These are phyloP conservation scores for Zygoascus tannicola DNA, from an alignment of 805 yeast genomes.

Conservation along the genomic window DNA sequence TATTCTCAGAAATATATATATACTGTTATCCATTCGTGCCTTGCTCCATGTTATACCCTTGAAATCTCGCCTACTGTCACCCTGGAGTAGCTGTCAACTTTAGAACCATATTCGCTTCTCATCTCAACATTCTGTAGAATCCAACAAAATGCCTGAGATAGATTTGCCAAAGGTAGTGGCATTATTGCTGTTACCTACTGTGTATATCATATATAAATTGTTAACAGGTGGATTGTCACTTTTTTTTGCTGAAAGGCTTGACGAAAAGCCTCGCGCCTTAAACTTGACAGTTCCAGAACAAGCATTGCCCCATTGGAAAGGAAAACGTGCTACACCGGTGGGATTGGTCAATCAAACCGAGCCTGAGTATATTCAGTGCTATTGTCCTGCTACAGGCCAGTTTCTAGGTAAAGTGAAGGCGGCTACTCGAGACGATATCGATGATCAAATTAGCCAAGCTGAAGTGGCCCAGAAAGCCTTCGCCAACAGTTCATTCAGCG, in stretches of 20 bases:
- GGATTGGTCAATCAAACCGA: constrained; percentile 50
- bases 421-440: constrained; percentile 61
- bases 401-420: constrained; percentile 64
- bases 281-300: constrained; percentile 54
- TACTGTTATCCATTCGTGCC: too few relatives aligned
- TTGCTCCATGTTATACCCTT: too few relatives aligned
- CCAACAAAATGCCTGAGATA: neutral
- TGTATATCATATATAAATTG: constrained; percentile 1
- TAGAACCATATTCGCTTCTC: too few relatives aligned
- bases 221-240: too few relatives aligned
- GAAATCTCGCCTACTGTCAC: too few relatives aligned
- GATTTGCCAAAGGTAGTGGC: neutral
- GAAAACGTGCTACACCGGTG: constrained; percentile 62
- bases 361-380: constrained; percentile 63
- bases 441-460: constrained; percentile 47
- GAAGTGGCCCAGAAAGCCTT: constrained; percentile 39
- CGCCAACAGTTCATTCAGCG: constrained; percentile 40
- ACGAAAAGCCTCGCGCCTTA: neutral
- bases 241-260: neutral
- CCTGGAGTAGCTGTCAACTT: constrained; percentile 3
- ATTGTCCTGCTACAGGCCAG: constrained; percentile 96
- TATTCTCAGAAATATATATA: too few relatives aligned
- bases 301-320: constrained; percentile 88
- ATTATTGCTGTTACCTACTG: constrained; percentile 6
- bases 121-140: neutral